phyloP scores from a whole-genome alignment of 768 basidiomycete species.

The Tylopilus plumbeoviolaceoides region DNA sequence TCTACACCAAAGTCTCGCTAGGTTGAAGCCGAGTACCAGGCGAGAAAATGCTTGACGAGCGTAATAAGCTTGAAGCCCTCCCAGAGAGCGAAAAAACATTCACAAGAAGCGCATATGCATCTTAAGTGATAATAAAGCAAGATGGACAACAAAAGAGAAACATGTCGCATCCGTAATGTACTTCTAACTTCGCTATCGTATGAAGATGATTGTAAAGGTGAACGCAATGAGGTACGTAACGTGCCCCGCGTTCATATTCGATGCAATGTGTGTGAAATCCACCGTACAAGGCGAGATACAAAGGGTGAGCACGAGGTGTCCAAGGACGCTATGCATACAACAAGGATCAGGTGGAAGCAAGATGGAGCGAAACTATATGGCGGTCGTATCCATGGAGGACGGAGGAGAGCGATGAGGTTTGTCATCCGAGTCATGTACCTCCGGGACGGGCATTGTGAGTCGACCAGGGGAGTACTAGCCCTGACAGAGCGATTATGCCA shows the following conservation, averaged over 20 bases:
- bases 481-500: slow-evolving; percentile 9
- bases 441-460: neutral
- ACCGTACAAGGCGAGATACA: neutral
- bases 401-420: too few relatives aligned
- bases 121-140: neutral
- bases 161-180: neutral
- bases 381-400: neutral
- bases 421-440: too few relatives aligned
- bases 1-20: too few relatives aligned
- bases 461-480: neutral
- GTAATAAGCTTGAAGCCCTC: too few relatives aligned
- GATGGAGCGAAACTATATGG: neutral
- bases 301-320: neutral
- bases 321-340: neutral
- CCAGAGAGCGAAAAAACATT: neutral
- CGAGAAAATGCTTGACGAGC: too few relatives aligned
- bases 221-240: neutral
- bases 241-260: neutral
- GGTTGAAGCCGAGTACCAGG: too few relatives aligned
- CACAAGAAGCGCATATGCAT: neutral
- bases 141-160: neutral
- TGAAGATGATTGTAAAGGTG: neutral
- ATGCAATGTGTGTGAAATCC: neutral
- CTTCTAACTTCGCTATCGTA: too few relatives aligned
- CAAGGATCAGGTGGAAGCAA: neutral